Base-by-base conservation (phyloP, 116 monocot genomes). In the Posidonia oceanica region DNA sequence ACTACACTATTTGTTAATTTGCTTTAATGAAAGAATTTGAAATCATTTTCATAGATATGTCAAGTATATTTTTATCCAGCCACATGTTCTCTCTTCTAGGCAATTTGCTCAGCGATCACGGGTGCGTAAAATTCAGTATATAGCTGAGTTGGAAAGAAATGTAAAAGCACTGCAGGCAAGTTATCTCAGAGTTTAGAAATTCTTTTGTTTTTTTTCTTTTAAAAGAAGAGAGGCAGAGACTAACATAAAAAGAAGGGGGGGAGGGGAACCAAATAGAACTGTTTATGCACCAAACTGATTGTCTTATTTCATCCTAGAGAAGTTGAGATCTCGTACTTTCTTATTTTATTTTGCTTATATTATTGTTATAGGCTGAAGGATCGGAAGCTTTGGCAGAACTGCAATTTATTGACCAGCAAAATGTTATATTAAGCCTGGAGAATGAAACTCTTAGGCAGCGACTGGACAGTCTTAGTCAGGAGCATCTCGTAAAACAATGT, bases 91-190 rank as follows among this genome's bases (percentile, higher is more conserved):
- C 42, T 64, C 11, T 74, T 18, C 22, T 78, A 90, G 94, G 77
- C 86, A 88, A 86, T 94, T 85, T 69, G 88, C 90, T 52, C 88
- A 90, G 55, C 59, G 90, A 29, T 87, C 90, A 5, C 90, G 94
- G 1, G 94, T 94, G 17, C 74, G 91, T 52, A 94, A 94, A 59
- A 86, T 90, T 39, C 94, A 94, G 71, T 94, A 94, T 69, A 94
- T 90, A 79, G 91, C 88, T 22, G 90, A 94, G 64, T 70, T 94
- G 52, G 91, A 94, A 80, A 86, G 82, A 79, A 78, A 75, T 66
- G 81, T 90, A 68, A 90, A 94, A 63, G 71, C 83, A 54, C 71
- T 94, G 36, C 94, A 90, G 88, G 94, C 71, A 72, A 83, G 72
- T 59, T 14, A 53, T 63, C 14, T 5, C 38, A 52, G n/a, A 59